phyloP scores from a whole-genome alignment of 2,329 filamentous ascomycete species.

The Daldinia sp. region DNA sequence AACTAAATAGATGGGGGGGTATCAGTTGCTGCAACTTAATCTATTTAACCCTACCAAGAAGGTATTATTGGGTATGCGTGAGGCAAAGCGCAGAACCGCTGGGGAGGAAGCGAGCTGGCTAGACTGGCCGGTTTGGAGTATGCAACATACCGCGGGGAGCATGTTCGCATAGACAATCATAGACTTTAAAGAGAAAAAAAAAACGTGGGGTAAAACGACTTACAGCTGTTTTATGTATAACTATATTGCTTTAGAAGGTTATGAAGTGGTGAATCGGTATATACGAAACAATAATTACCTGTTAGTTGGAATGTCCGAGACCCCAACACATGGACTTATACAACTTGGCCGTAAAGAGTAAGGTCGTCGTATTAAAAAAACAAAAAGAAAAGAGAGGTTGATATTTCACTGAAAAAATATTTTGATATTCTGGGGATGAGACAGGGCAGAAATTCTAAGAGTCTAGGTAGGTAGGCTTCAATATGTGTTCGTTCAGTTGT shows the following conservation, averaged over 20 bases:
- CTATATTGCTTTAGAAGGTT: not conserved
- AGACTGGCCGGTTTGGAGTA: slow-evolving; percentile 18
- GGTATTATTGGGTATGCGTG: not conserved
- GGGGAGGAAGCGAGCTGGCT: slow-evolving; percentile 22
- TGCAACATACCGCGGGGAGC: slow-evolving; percentile 16
- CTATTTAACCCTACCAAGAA: slow-evolving; percentile 7
- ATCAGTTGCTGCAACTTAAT: slow-evolving; percentile 27
- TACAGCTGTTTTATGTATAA: slow-evolving; percentile 11
- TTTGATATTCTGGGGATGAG: not conserved
- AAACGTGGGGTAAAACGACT: slow-evolving; percentile 23
- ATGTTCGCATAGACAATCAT: slow-evolving; percentile 1
- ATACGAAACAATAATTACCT: not conserved
- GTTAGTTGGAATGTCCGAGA: not conserved
- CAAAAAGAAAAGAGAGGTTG: not conserved
- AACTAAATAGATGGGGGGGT: slow-evolving; percentile 22
- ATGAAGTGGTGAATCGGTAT: not conserved
- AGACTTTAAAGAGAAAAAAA: not conserved
- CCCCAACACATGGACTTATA: not conserved
- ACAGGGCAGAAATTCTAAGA: not conserved
- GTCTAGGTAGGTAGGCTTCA: slow-evolving; percentile 4
- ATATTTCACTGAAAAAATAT: not conserved
- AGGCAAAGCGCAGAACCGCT: slow-evolving; percentile 13
- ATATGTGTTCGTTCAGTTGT: not conserved
- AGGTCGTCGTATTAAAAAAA: not conserved
- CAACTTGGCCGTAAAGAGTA: not conserved